A percentile compares a stretch with the other conserved stretches of the same genome.
These are phyloP conservation scores for Penicillium fimorum DNA, from an alignment of 495 filamentous ascomycete genomes.

Conservation along the genomic window DNA sequence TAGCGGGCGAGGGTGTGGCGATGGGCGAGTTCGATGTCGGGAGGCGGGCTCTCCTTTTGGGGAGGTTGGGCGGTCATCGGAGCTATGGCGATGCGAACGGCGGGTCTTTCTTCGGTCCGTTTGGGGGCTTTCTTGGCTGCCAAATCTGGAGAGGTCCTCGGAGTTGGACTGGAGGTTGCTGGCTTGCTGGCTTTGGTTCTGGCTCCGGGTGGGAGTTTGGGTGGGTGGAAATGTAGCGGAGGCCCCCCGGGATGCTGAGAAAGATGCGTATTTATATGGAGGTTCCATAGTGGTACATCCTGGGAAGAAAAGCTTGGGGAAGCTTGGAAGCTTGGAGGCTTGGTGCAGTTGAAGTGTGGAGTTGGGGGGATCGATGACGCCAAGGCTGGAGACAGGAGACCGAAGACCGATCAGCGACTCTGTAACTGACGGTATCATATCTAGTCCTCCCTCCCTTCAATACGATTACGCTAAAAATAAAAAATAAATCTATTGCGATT, in stretches of 20 bases:
- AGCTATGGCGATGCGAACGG: background rate
- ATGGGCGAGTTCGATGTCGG: background rate
- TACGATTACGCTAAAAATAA: background rate
- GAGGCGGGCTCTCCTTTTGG: conserved; percentile 6
- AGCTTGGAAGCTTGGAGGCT: background rate
- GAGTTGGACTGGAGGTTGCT: conserved; percentile 16
- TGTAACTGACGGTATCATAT: background rate
- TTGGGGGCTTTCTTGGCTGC: background rate
- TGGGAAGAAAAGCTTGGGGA: background rate
- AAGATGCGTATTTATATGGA: conserved; percentile 9
- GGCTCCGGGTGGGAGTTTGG: conserved; percentile 24
- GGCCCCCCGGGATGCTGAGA: conserved; percentile 2
- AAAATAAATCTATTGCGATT: background rate
- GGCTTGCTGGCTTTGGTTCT: conserved; percentile 23
- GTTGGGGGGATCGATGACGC: conserved; percentile 9
- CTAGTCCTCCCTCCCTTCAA: background rate
- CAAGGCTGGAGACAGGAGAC: conserved; percentile 1
- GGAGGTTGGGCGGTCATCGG: conserved; percentile 4
- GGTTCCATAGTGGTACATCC: conserved; percentile 27
- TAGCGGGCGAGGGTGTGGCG: conserved; percentile 1
- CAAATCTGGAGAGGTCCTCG: conserved; percentile 21
- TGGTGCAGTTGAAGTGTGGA: background rate
- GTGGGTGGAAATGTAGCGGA: conserved; percentile 9
- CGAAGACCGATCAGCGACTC: background rate
- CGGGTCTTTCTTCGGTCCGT: background rate